Evolutionary conservation across 2,329 filamentous ascomycete species (phyloP), one percentile per base, ranked within the genome.

Genomic region (Camptophora hylomeconis): DNA sequence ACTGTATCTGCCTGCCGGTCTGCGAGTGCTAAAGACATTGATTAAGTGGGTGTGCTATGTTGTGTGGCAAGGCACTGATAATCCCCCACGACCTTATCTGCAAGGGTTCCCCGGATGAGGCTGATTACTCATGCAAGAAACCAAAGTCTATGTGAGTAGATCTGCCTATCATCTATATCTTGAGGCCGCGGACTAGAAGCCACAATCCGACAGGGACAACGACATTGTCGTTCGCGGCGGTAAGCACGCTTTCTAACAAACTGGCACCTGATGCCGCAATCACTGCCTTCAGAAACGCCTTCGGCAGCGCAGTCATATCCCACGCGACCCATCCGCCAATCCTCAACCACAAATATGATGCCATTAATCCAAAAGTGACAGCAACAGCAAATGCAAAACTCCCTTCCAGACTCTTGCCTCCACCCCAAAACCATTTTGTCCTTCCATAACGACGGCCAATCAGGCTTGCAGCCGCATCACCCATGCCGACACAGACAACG

Each of bases 151-250:
- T n/a, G n/a, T n/a, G n/a, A n/a, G n/a, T n/a, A n/a, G n/a, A n/a
- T n/a, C n/a, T 23, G 5, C 17, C 6, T 29, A 5, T 21, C n/a
- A 11, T 18, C 13, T 32, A 42, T 28, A 44, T 37, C 4, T 42
- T 11, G 10, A 87, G 54, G 12, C 81, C 82, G 55, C 87, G 80
- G 20, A 93, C 84, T 46, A 92, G 75, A 35, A 86, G 69, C 89
- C 89, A 98, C 36, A 98, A 58, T 28, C 92, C 75, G 33, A 98
- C 73, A 3, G 89, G 89, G 39, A 95, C 87, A 39, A 95, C 77
- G 11, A 98, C 89, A 62, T 98, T 98, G 63, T 98, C 89, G 54
- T 98, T 98, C 17, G 87, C 89, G 2, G 89, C 89, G 9, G 89
- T 95, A 39, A 98, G 60, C 25, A 94, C 87, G 15, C 89, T 86